Base-by-base conservation (phyloP, 768 basidiomycete species). In the Termitomyces sp. region DNA sequence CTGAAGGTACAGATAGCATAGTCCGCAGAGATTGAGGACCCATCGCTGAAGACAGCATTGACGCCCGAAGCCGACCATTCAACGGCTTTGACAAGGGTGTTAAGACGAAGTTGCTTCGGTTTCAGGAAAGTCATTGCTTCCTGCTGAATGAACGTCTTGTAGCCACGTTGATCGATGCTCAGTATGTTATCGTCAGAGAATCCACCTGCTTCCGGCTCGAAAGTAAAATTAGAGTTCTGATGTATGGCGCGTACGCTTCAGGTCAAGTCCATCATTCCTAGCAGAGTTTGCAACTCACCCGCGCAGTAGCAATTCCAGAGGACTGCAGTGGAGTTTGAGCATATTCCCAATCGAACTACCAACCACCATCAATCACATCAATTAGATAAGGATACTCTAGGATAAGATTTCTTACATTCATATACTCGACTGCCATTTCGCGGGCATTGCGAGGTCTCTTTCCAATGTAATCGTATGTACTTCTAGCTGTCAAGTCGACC, bases 401-500 rank as follows among this genome's bases (percentile, higher is more conserved):
- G 16, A 7, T 38, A 18, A 16, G 16, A 18, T 10, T 16, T 18
- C 16, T 18, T 18, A 38, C 38, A 38, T 38, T 38, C 38, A 16
- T 18, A 38, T 18, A 38, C 16, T 87, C 84, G 3, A 81, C 71
- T 7, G 74, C 87, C 56, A 67, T 70, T 35, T 78, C 79, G 58
- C 80, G 76, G 1, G 74, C 71, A 4, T 74, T 75, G 52, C 68
- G 66, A 2, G 81, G 74, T 51, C 73, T 78, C 16, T 74, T 69
- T 18, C 81, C 80, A 43, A 76, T 70, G 11, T 85, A 63, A 5
- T 78, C 71, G 60, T 85, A 87, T 0, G 81, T 85, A 5, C 79
- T 76, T 30, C 79, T 71, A 22, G 79, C 74, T 38, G 79, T 80
- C 33, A 78, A 59, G 60, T 88, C 87, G 4, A 86, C 81, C 0